phyloP scores from a whole-genome alignment of 495 filamentous ascomycete species.

The Aspergillus diversus region DNA sequence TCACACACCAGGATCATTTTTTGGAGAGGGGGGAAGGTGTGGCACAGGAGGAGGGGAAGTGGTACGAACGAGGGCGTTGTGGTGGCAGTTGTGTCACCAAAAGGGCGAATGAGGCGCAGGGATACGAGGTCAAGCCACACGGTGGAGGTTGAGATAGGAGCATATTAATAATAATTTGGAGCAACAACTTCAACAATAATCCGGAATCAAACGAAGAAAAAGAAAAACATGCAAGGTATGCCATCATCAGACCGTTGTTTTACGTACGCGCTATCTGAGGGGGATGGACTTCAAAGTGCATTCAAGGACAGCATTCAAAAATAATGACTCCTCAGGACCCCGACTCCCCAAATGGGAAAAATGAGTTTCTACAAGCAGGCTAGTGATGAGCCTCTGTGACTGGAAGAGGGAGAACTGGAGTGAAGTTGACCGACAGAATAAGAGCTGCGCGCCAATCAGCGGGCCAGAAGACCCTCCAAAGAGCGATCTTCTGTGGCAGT shows the following conservation, averaged over 20 bases:
- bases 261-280: too few relatives aligned
- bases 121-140: constrained; percentile 11
- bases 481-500: constrained; percentile 13
- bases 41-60: not conserved
- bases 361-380: not conserved
- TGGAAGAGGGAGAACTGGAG: not conserved
- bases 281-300: too few relatives aligned
- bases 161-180: too few relatives aligned
- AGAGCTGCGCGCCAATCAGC: constrained; percentile 8
- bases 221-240: not conserved
- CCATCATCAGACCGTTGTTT: too few relatives aligned
- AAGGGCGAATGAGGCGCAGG: constrained; percentile 6
- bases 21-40: not conserved
- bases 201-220: not conserved
- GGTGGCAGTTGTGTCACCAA: not conserved
- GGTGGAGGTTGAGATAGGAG: not conserved
- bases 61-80: not conserved
- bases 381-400: not conserved
- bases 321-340: constrained; percentile 6
- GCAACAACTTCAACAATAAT: not conserved
- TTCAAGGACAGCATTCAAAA: not conserved
- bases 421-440: constrained; percentile 15
- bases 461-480: constrained; percentile 3
- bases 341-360: not conserved
- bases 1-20: constrained; percentile 5